Conservation (phyloP, 2,329 filamentous ascomycete genomes). For the Rhynchosporium agropyri region DNA sequence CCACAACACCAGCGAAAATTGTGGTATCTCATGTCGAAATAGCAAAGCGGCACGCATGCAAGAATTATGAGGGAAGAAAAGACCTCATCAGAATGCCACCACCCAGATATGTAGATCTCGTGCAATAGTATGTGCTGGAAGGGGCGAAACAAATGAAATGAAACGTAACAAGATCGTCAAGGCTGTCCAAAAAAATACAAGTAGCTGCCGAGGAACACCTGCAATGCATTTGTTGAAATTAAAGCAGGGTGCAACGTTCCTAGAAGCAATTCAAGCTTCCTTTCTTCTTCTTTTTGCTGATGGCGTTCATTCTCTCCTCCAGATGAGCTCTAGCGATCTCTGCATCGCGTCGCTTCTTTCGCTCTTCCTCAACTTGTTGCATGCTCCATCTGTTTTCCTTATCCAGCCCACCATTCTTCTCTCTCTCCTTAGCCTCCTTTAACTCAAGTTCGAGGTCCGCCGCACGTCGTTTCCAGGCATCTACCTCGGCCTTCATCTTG, state of each 20-base stretch:
- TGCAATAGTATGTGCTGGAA: conserved; percentile 24
- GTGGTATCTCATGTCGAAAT: conserved; percentile 34
- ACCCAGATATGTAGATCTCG: conserved; percentile 15
- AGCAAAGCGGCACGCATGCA: conserved; percentile 26
- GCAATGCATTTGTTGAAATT: conserved; percentile 21
- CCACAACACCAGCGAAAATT: conserved; percentile 27
- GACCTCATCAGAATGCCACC: conserved; percentile 18
- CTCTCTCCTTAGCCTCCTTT: conserved; percentile 58
- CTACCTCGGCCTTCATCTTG: conserved; percentile 87
- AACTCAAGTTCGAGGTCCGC: conserved; percentile 49
- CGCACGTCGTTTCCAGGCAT: conserved; percentile 87
- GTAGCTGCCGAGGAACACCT: conserved; percentile 16
- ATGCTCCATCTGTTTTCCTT: conserved; percentile 64
- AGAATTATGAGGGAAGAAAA: conserved; percentile 22
- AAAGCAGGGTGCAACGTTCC: conserved; percentile 9
- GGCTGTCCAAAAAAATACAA: conserved; percentile 24
- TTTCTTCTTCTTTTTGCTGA: conserved; percentile 83
- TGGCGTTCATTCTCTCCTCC: conserved; percentile 91
- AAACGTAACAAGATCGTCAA: conserved; percentile 27
- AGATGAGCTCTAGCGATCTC: conserved; percentile 87
- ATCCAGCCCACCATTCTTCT: conserved; percentile 39
- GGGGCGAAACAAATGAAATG: conserved; percentile 16
- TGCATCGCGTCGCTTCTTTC: conserved; percentile 86
- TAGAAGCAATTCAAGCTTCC: conserved; percentile 91
- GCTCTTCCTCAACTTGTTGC: conserved; percentile 94